Conservation (phyloP, 306 rosid species). For the Cucumis melo region DNA sequence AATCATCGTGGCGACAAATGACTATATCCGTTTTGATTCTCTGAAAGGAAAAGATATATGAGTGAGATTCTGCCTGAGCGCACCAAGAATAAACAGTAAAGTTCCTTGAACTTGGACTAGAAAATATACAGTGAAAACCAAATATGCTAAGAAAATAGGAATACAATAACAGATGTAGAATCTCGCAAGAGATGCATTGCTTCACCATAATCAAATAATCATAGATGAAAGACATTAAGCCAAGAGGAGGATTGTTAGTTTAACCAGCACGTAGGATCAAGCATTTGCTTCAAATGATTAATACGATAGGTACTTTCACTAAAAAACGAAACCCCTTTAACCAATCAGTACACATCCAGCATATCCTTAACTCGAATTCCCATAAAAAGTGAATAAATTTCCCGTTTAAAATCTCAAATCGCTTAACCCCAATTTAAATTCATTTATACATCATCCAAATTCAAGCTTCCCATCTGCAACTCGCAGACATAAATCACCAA, state of each 20-base stretch:
- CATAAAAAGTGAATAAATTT: neutral
- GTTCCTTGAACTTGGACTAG: neutral
- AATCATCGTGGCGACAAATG: slow-evolving; percentile 59
- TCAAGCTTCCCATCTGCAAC: neutral
- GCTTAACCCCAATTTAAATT: neutral
- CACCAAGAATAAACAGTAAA: neutral
- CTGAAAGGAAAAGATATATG: slow-evolving; percentile 25
- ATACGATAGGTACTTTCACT: neutral
- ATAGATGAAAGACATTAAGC: neutral
- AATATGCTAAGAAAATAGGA: neutral
- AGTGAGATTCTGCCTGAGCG: neutral
- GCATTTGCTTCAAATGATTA: neutral
- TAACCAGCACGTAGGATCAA: neutral
- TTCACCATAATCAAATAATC: neutral
- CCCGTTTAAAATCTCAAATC: neutral
- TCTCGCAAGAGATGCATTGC: neutral
- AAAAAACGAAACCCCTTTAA: neutral
- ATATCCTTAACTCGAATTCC: neutral
- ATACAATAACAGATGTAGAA: neutral
- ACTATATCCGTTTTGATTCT: slow-evolving; percentile 70
- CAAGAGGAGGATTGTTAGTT: neutral
- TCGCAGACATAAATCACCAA: neutral
- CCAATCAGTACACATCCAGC: neutral
- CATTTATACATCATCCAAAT: neutral
- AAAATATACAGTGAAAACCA: neutral